phyloP scores from a whole-genome alignment of 2,329 filamentous ascomycete species.

The Myriangium duriaei region DNA sequence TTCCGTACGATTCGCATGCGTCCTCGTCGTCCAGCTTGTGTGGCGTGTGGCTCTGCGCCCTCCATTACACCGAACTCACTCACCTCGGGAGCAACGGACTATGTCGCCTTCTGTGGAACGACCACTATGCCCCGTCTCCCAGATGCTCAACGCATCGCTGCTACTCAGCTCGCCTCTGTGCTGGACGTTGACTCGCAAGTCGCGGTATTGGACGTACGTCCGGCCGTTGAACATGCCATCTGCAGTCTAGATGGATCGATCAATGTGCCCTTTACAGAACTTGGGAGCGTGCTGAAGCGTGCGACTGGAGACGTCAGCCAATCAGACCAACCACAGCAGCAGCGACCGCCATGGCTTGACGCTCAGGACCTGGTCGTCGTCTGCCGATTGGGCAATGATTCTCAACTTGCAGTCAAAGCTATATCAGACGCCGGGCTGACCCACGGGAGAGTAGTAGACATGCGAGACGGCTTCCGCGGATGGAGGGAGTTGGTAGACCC shows the following conservation, averaged over 20 bases:
- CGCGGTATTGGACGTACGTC: constrained; percentile 69
- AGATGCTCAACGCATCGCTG: constrained; percentile 55
- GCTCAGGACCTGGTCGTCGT: constrained; percentile 52
- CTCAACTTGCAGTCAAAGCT: constrained; percentile 54
- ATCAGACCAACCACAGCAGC: too few species aligned
- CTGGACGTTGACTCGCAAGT: constrained; percentile 28
- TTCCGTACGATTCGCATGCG: constrained; percentile 71
- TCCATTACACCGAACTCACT: constrained; percentile 53
- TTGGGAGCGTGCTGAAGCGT: constrained; percentile 24
- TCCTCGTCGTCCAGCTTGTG: constrained; percentile 55
- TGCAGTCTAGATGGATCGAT: constrained; percentile 63
- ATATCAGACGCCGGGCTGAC: constrained; percentile 50
- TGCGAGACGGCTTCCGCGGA: constrained; percentile 56
- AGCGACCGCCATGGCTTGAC: constrained; percentile 21
- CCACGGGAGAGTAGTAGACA: constrained; percentile 55
- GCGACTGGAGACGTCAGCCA: constrained; percentile 14
- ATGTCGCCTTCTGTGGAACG: constrained; percentile 73
- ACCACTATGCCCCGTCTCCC: constrained; percentile 44
- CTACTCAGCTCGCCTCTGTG: constrained; percentile 42
- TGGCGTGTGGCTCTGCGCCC: constrained; percentile 57
- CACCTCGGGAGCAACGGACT: constrained; percentile 58
- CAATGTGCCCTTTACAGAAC: constrained; percentile 56
- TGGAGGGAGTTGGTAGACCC: constrained; percentile 59
- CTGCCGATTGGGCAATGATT: constrained; percentile 67
- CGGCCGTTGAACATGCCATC: constrained; percentile 73